phyloP scores from a whole-genome alignment of 495 filamentous ascomycete genomes.

The Oidiodendron maius region DNA sequence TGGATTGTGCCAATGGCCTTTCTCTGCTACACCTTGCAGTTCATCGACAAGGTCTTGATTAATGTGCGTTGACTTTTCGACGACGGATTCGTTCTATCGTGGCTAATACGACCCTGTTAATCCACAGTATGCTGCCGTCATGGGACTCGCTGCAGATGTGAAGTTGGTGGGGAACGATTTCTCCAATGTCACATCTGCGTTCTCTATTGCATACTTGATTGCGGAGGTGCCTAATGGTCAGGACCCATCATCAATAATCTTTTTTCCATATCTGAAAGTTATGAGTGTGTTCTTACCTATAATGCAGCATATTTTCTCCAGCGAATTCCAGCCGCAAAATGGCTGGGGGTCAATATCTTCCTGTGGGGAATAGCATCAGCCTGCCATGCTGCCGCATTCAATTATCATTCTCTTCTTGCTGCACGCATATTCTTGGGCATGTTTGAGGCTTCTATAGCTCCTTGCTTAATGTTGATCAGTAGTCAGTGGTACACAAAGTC shows the following conservation, averaged over 20 bases:
- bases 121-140: conserved; percentile 48
- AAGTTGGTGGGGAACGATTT: conserved; percentile 30
- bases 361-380: conserved; percentile 40
- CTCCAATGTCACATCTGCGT: conserved; percentile 49
- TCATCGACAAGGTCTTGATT: conserved; percentile 59
- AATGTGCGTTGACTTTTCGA: conserved; percentile 39
- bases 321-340: conserved; percentile 42
- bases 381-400: neutral
- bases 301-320: conserved; percentile 46
- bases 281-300: conserved; percentile 46
- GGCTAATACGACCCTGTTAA: conserved; percentile 36
- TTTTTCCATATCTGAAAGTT: neutral
- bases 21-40: conserved; percentile 56
- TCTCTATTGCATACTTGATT: conserved; percentile 57
- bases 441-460: conserved; percentile 48
- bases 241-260: no score
- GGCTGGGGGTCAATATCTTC: conserved; percentile 49
- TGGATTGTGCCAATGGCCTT: conserved; percentile 56
- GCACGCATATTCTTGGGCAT: conserved; percentile 55
- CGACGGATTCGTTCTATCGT: neutral
- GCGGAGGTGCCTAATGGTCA: conserved; percentile 5
- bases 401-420: conserved; percentile 18
- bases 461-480: neutral
- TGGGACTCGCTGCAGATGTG: conserved; percentile 49
- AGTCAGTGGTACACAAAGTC: conserved; percentile 26